Conservation (phyloP, 2,329 filamentous ascomycete species). For the Alternaria arbusti region DNA sequence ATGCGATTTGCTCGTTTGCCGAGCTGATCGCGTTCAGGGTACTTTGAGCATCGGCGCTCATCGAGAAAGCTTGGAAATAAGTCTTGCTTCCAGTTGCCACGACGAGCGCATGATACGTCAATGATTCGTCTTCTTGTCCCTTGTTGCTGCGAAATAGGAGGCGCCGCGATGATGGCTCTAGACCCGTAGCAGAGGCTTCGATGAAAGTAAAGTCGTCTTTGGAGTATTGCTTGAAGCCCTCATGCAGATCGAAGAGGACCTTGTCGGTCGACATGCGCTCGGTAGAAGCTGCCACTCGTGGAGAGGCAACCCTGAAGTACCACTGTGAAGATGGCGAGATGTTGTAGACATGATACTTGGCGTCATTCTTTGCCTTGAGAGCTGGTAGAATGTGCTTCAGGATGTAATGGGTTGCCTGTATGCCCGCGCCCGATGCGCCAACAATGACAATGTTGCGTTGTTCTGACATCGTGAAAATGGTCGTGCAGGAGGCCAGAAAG, state of each 20-base stretch:
- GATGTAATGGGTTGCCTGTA: constrained; percentile 43
- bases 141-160: constrained; percentile 51
- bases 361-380: constrained; percentile 37
- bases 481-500: background rate
- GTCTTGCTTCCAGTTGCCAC: constrained; percentile 63
- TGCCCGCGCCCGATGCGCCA: constrained; percentile 39
- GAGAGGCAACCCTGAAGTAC: constrained; percentile 62
- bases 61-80: constrained; percentile 52
- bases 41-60: constrained; percentile 41
- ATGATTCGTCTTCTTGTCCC: constrained; percentile 28
- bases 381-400: constrained; percentile 45
- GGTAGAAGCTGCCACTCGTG: constrained; percentile 59
- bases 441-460: constrained; percentile 46
- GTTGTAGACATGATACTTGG: constrained; percentile 59
- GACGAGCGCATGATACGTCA: constrained; percentile 62
- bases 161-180: constrained; percentile 53
- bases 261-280: constrained; percentile 56
- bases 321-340: constrained; percentile 61
- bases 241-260: constrained; percentile 57
- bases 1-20: constrained; percentile 43
- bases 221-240: constrained; percentile 59
- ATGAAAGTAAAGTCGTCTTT: constrained; percentile 58
- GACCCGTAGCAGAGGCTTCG: constrained; percentile 55
- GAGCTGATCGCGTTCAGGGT: constrained; percentile 42
- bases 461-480: constrained; percentile 31